These are phyloP conservation scores for Phtheirospermum japonicum DNA, from an alignment of 257 asterid genomes.

Conservation along the genomic window DNA sequence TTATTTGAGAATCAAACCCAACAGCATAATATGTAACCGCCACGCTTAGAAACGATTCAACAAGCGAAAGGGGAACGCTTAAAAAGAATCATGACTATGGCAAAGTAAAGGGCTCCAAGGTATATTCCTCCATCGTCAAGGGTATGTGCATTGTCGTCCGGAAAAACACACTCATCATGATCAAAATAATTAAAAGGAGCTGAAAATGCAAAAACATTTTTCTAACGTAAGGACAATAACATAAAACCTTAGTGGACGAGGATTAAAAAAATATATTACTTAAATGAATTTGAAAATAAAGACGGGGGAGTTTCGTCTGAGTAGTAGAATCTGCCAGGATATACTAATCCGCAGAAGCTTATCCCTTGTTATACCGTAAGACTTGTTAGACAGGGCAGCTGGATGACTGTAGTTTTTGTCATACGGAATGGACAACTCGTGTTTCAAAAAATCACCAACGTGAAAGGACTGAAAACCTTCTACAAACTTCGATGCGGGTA, in stretches of 20 bases:
- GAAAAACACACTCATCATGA: too few relatives aligned
- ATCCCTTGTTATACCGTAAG: slow-evolving; percentile 48
- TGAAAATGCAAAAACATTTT: slow-evolving; percentile 49
- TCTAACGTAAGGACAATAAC: neutral
- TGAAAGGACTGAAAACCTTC: slow-evolving; percentile 58
- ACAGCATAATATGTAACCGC: slow-evolving; percentile 75
- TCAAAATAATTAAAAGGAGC: slow-evolving; percentile 58
- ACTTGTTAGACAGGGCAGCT: slow-evolving; percentile 50
- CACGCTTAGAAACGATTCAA: slow-evolving; percentile 77
- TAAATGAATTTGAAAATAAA: slow-evolving; percentile 63
- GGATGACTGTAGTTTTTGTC: slow-evolving; percentile 52
- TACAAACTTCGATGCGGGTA: slow-evolving; percentile 50
- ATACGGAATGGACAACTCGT: slow-evolving; percentile 52
- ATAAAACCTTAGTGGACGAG: slow-evolving; percentile 5
- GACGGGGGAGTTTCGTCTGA: slow-evolving; percentile 64
- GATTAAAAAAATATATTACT: slow-evolving; percentile 30
- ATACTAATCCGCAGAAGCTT: slow-evolving; percentile 56
- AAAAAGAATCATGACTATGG: slow-evolving; percentile 73
- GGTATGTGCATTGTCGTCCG: too few relatives aligned
- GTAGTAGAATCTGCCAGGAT: slow-evolving; percentile 61
- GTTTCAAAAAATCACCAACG: slow-evolving; percentile 43
- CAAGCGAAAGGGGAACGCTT: slow-evolving; percentile 65
- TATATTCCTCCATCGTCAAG: too few relatives aligned
- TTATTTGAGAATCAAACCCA: slow-evolving; percentile 82
- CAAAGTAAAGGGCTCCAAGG: slow-evolving; percentile 82